phyloP scores from a whole-genome alignment of 768 basidiomycete genomes.

The Gymnopilus junonius region DNA sequence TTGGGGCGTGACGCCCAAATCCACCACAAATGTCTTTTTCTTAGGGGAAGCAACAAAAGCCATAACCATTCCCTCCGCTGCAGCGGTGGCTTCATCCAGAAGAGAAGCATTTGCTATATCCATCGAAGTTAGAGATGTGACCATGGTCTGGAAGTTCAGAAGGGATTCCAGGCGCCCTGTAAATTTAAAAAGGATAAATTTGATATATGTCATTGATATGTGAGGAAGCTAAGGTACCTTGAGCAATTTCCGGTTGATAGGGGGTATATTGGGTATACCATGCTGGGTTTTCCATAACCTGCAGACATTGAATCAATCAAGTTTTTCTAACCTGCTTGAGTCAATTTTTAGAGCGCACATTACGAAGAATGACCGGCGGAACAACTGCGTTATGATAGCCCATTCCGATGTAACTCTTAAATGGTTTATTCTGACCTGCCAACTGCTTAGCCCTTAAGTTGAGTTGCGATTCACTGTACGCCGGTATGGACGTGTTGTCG shows the following conservation, averaged over 20 bases:
- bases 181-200: conserved; percentile 9
- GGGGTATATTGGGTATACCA: conserved; percentile 99
- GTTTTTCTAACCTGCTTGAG: conserved; percentile 23
- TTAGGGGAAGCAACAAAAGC: conserved; percentile 68
- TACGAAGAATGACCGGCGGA: conserved; percentile 93
- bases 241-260: conserved; percentile 97
- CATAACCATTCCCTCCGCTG: conserved; percentile 98
- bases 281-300: conserved; percentile 94
- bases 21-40: conserved; percentile 85
- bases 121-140: conserved; percentile 92
- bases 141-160: conserved; percentile 96
- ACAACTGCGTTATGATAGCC: conserved; percentile 96
- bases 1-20: conserved; percentile 82
- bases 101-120: conserved; percentile 96
- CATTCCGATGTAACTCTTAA: conserved; percentile 97
- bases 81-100: conserved; percentile 93
- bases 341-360: conserved; percentile 47
- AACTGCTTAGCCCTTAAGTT: conserved; percentile 74
- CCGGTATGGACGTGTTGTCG: conserved; percentile 69
- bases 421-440: conserved; percentile 77
- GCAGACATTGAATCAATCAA: conserved; percentile 4
- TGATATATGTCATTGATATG: too few relatives aligned
- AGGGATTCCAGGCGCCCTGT: conserved; percentile 94
- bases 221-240: conserved; percentile 57
- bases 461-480: conserved; percentile 88